Base-by-base conservation (phyloP, 495 filamentous ascomycete genomes). In the Aspergillus haitiensis region DNA sequence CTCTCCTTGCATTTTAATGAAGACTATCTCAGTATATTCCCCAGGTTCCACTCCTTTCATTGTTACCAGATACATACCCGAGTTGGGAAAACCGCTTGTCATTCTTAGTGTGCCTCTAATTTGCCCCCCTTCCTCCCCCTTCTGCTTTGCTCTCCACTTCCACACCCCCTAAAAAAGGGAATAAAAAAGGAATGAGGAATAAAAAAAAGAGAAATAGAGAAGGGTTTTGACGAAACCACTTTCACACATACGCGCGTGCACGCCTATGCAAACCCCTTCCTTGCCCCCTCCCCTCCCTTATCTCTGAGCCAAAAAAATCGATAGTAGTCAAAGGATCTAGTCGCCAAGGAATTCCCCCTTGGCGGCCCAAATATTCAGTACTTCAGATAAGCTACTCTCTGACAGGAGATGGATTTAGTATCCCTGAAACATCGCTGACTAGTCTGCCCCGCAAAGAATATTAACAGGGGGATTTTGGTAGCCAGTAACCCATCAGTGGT, bases 361-460 rank as follows among this genome's bases (percentile, higher is more conserved):
- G 10, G 31, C n/a, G 7, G 48, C 3, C 39, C 49, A 32, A 45
- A 35, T 52, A 52, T 31, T 52, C 56, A 46, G 56, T 53, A 48
- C 52, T 59, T 36, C 6, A 60, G 58, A 60, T 54, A 60, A 60
- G 50, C 58, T 54, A 49, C 21, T 27, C 40, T 1, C 52, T 54
- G 50, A 54, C 50, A 54, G 58, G 50, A 54, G 52, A 50, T 42
- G 50, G 50, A 27, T 39, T 48, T 47, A 10, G 39, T 27, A 35
- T 47, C 13, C 49, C 27, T 59, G 49, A 53, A 59, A 48, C 50
- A 40, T 32, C 32, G 33, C 15, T 5, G n/a, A 35, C 9, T 7
- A 39, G 35, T 33, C n/a, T 16, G 16, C 32, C 33, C 34, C 46
- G 46, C 37, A 53, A 33, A 50, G 56, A 18, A 47, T 47, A 47